phyloP scores from a whole-genome alignment of 306 rosid genomes.

The Quercus cerris region DNA sequence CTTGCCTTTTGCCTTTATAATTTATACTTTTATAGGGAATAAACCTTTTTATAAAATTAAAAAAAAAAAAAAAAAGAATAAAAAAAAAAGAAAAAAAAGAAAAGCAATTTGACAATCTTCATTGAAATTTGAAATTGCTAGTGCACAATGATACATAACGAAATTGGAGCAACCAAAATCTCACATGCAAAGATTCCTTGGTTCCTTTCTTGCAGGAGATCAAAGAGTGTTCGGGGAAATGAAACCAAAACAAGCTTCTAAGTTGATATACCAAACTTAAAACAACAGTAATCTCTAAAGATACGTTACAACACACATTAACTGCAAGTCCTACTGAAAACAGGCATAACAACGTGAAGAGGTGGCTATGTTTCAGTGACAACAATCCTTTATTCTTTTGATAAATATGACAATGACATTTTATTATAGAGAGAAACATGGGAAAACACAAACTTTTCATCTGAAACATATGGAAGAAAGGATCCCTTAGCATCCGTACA shows the following conservation, averaged over 20 bases:
- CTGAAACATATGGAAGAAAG: neutral
- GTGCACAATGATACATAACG: no score
- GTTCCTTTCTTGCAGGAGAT: neutral
- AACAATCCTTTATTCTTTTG: neutral
- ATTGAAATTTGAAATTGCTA: no score
- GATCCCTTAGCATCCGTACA: neutral
- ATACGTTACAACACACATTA: neutral
- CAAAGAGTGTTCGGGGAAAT: neutral
- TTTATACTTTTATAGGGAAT: no score
- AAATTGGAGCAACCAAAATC: no score
- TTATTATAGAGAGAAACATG: neutral
- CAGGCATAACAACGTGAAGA: neutral
- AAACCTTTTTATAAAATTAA: no score
- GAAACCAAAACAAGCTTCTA: neutral
- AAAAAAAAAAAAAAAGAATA: no score
- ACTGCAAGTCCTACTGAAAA: neutral
- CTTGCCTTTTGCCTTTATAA: no score
- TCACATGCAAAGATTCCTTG: no score
- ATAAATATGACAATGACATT: no score
- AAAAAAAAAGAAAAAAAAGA: no score
- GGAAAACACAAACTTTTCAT: neutral
- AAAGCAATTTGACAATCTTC: no score
- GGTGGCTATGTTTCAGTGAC: neutral
- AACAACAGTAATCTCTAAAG: neutral
- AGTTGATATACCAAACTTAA: neutral